phyloP scores from a whole-genome alignment of 2,329 filamentous ascomycete genomes.

The Sarocladium brachiariae region DNA sequence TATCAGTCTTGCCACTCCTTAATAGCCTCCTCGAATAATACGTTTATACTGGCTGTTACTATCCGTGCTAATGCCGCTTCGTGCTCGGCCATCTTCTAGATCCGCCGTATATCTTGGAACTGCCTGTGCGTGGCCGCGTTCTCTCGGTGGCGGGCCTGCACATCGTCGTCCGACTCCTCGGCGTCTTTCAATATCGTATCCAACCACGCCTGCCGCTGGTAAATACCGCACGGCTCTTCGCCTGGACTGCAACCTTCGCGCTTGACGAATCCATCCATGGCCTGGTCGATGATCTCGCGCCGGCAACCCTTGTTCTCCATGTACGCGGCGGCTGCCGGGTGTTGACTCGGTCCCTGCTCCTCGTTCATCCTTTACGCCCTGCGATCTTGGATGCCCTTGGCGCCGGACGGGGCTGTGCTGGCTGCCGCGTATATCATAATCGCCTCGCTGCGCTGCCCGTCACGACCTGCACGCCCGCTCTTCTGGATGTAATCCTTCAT shows the following conservation, averaged over 20 bases:
- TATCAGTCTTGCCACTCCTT: no score
- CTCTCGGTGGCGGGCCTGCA: not conserved
- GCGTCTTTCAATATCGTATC: not conserved
- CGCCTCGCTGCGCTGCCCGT: not conserved
- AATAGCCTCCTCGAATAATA: no score
- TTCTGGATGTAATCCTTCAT: conserved; percentile 1
- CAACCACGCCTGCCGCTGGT: not conserved
- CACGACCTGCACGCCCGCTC: not conserved
- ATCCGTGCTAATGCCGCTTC: not conserved
- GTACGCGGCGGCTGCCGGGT: not conserved
- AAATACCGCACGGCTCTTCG: not conserved
- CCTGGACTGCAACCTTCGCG: not conserved
- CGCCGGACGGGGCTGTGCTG: not conserved
- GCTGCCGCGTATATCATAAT: not conserved
- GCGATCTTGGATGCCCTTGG: not conserved
- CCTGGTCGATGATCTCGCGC: not conserved
- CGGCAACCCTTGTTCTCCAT: not conserved
- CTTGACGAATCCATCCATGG: not conserved
- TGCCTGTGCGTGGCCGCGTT: not conserved
- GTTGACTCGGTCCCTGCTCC: not conserved
- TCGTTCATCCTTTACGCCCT: not conserved
- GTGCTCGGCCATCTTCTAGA: not conserved
- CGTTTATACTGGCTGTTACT: no score
- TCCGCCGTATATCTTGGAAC: not conserved
- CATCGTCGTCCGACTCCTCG: not conserved